These are phyloP conservation scores for Polygonum aviculare DNA, from an alignment of 148 eudicot genomes.

Conservation along the genomic window DNA sequence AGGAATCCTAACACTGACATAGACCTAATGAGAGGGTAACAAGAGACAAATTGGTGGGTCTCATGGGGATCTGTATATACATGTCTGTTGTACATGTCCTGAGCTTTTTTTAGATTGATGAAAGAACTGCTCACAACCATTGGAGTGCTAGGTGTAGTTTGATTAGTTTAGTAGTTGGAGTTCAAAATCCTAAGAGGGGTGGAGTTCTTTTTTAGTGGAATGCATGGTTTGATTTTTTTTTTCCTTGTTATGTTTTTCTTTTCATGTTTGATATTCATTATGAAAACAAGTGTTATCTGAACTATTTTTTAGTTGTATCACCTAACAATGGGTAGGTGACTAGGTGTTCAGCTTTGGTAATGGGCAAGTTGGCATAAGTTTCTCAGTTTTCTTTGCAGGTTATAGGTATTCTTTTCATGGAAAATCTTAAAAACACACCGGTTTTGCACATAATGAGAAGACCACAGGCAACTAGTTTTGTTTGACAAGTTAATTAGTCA, in stretches of 20 bases:
- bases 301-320: neutral
- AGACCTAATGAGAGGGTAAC: slow-evolving; percentile 13
- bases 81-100: slow-evolving; percentile 13
- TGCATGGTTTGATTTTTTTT: neutral
- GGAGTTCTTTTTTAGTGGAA: neutral
- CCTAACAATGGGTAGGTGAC: neutral
- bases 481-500: no score
- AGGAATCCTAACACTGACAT: slow-evolving; percentile 13
- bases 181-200: neutral
- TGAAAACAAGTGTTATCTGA: neutral
- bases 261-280: slow-evolving; percentile 6
- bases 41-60: neutral
- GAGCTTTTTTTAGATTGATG: neutral
- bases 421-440: neutral
- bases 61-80: slow-evolving; percentile 13
- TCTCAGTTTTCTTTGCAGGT: neutral
- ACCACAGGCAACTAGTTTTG: no score
- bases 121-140: neutral
- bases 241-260: neutral
- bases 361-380: slow-evolving; percentile 7
- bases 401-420: neutral
- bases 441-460: neutral
- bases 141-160: slow-evolving; percentile 1
- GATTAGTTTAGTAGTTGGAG: neutral
- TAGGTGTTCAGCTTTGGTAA: slow-evolving; percentile 3